A percentile compares a stretch with the other conserved stretches of the same genome.
Conservation (phyloP, 139 green algal species). For the Haematococcus sp. region DNA sequence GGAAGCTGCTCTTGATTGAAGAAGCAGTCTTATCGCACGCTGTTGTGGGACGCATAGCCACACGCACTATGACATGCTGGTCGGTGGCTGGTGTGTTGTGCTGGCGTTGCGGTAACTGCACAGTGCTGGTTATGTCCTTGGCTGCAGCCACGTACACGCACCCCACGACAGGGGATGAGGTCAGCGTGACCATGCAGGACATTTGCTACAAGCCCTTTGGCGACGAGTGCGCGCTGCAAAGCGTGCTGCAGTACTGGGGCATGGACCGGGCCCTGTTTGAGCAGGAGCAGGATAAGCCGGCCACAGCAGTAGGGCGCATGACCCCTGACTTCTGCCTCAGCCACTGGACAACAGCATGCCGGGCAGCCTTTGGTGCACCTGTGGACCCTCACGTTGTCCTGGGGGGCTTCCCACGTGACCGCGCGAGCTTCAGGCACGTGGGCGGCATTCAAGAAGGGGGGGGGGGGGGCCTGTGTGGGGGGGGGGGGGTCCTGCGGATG, state of each 20-base stretch:
- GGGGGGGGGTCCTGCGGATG: not conserved
- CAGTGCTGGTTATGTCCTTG: too few relatives aligned
- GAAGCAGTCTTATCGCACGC: too few relatives aligned
- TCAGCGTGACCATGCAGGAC: slow-evolving; percentile 52
- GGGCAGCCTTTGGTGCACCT: slow-evolving; percentile 61
- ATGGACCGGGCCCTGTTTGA: slow-evolving; percentile 56
- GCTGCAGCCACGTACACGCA: not conserved
- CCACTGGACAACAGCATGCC: slow-evolving; percentile 67
- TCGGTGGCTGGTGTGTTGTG: too few relatives aligned
- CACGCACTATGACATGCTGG: too few relatives aligned
- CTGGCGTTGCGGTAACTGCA: too few relatives aligned
- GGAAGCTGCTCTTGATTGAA: too few relatives aligned
- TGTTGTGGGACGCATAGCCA: too few relatives aligned
- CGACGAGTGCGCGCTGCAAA: slow-evolving; percentile 73
- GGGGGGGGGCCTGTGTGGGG: not conserved
- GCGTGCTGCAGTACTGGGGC: slow-evolving; percentile 88
- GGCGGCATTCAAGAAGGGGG: too few relatives aligned
- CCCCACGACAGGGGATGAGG: too few relatives aligned
- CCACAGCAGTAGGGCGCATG: slow-evolving; percentile 24
- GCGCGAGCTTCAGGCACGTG: slow-evolving; percentile 37
- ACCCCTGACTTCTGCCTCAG: slow-evolving; percentile 67
- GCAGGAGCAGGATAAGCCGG: slow-evolving; percentile 31
- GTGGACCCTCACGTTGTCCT: slow-evolving; percentile 84
- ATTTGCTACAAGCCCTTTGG: slow-evolving; percentile 89
- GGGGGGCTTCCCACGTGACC: slow-evolving; percentile 71